Evolutionary conservation across 805 yeast species (phyloP), one percentile per base, ranked within the genome.

Genomic region (Candida hungchunana): DNA sequence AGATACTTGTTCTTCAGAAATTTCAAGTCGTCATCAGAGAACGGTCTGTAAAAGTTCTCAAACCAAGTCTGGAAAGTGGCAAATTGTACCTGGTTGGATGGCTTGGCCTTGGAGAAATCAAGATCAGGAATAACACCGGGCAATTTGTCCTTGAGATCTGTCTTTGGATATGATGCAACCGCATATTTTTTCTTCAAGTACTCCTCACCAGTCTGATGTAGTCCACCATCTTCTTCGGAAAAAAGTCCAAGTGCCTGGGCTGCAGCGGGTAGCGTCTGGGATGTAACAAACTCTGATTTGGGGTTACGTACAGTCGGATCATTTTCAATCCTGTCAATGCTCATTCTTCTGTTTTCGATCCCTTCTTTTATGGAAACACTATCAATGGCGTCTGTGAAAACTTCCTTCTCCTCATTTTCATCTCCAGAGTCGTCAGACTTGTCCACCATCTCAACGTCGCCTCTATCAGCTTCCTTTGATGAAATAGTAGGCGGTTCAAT

Each of bases 91-190:
- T 93, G 98, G 58, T 87, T 90, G 3, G 87, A 62, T 14, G 89
- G 89, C 52, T 89, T 90, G 11, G 80, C 76, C 43, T 78, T 77
- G 5, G 96, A 80, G 38, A 85, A 87, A 59, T 93, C 97, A 37
- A 71, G 73, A 56, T 84, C 79, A 9, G 98, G 98, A 18, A 88
- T 79, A 23, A 69, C 76, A 3, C 98, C 99, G 0, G 98, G 96
- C 20, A 93, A 65, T 43, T 82, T 59, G 37, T 78, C 82, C 46
- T 76, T 68, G 29, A 93, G 64, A 53, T 89, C 95, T 26, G 69
- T 68, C 21, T 79, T 74, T 0, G 98, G 98, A 56, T 78, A 93
- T n/a, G 89, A 78, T 0, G 93, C 84, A 12, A 93, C 98, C 4
- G 84, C 96, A 51, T 79, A 87, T 55, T 82, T 82, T 46, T 69